Percentiles rank a stretch among this genome's conserved stretches.
Conservation (phyloP, 345 rosid genomes). For the Corchorus capsularis region DNA sequence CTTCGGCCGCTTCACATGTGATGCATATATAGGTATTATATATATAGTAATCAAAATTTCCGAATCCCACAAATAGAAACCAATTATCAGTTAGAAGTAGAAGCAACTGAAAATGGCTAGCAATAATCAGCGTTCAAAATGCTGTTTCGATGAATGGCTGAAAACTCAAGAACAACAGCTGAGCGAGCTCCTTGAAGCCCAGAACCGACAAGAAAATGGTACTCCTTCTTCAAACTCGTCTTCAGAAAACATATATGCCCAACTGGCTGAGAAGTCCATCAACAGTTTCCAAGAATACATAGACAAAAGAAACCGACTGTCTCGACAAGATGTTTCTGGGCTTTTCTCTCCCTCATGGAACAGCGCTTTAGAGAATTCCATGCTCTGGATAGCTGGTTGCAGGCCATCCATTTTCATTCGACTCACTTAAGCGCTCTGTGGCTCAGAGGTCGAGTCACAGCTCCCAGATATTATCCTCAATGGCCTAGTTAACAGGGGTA, state of each 20-base stretch:
- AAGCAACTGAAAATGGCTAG: not conserved
- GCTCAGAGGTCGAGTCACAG: not conserved
- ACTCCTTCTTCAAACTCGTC: no score
- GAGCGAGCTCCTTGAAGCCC: not conserved
- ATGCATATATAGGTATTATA: no score
- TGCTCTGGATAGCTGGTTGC: not conserved
- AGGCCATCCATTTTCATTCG: not conserved
- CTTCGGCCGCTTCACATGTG: not conserved
- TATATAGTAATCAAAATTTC: not conserved
- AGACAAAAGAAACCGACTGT: no score
- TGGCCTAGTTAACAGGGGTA: not conserved
- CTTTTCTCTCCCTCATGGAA: not conserved
- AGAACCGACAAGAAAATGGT: no score
- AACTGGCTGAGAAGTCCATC: no score
- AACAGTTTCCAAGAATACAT: no score
- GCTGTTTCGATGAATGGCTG: not conserved
- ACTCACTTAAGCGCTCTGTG: not conserved
- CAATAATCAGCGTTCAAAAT: not conserved
- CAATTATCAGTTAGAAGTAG: not conserved
- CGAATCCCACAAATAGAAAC: not conserved
- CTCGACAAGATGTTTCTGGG: not conserved
- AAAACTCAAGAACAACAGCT: not conserved
- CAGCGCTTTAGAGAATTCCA: not conserved
- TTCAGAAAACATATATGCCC: no score
- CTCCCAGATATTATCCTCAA: not conserved